A percentile compares a stretch with the other conserved stretches of the same genome.
These are phyloP conservation scores for Xylaria longipes DNA, from an alignment of 495 filamentous ascomycete genomes.

Conservation along the genomic window DNA sequence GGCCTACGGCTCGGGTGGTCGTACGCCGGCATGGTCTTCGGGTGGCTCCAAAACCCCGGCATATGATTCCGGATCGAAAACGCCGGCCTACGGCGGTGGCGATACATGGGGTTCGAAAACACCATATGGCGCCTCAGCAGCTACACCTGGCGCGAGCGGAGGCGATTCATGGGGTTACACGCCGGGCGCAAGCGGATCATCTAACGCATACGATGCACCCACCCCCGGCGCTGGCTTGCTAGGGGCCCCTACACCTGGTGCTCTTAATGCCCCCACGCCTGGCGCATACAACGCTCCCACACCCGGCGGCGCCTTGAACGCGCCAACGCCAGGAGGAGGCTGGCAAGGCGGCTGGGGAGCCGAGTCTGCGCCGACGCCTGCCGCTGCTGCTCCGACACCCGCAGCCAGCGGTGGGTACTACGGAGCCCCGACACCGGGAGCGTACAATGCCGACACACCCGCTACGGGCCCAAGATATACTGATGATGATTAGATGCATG, in stretches of 20 bases:
- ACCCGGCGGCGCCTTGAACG: constrained; percentile 69
- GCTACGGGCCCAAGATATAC: constrained; percentile 68
- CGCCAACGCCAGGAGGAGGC: constrained; percentile 61
- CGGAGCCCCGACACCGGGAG: constrained; percentile 79
- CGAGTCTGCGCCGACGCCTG: constrained; percentile 68
- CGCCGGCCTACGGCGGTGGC: constrained; percentile 64
- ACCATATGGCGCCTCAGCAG: constrained; percentile 65
- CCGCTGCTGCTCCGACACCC: constrained; percentile 66
- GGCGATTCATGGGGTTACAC: constrained; percentile 58
- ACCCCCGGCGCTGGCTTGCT: constrained; percentile 71
- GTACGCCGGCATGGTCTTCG: constrained; percentile 60
- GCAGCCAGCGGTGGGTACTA: constrained; percentile 62
- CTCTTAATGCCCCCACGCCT: constrained; percentile 79
- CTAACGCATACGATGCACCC: constrained; percentile 73
- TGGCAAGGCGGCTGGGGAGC: constrained; percentile 61
- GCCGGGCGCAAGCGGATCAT: constrained; percentile 64
- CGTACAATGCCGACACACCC: constrained; percentile 78
- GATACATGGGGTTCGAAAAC: constrained; percentile 80
- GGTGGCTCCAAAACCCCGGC: constrained; percentile 66
- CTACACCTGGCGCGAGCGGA: constrained; percentile 62
- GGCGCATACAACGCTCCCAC: constrained; percentile 77
- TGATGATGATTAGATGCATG: constrained; percentile 51
- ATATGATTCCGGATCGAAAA: constrained; percentile 73
- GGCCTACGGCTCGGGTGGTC: constrained; percentile 62
- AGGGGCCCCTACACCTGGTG: constrained; percentile 75